phyloP scores from a whole-genome alignment of 2,329 filamentous ascomycete species.

The Aureobasidium melanogenum region DNA sequence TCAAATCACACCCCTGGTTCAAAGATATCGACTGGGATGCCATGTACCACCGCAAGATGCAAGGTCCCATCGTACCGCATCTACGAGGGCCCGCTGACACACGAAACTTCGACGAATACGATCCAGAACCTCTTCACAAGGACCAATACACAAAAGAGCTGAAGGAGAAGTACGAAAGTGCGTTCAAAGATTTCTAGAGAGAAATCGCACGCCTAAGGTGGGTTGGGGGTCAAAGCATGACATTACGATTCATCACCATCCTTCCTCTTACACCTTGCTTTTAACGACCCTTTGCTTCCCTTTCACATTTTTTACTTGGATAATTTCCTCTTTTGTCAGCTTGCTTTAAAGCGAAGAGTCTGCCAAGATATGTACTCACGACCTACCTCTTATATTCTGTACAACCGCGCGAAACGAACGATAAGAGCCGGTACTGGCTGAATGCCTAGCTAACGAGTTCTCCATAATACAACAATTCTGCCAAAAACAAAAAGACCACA shows the following conservation, averaged over 20 bases:
- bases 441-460: neutral
- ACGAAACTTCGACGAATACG: conserved; percentile 74
- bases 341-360: neutral
- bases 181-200: conserved; percentile 62
- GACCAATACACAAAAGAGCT: conserved; percentile 63
- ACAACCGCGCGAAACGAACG: neutral
- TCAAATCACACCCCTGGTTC: conserved; percentile 73
- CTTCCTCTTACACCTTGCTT: neutral
- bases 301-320: neutral
- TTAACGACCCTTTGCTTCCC: neutral
- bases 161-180: conserved; percentile 58
- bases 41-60: conserved; percentile 53
- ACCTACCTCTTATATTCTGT: neutral
- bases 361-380: neutral
- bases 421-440: neutral
- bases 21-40: conserved; percentile 64
- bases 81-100: conserved; percentile 65
- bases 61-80: conserved; percentile 68
- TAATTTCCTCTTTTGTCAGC: neutral
- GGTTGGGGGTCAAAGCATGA: neutral
- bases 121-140: conserved; percentile 60
- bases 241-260: neutral
- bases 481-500: neutral
- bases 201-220: neutral
- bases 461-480: neutral